Evolutionary conservation across 2,329 filamentous ascomycete genomes (phyloP).

Genomic region (Phialophora macrospora): DNA sequence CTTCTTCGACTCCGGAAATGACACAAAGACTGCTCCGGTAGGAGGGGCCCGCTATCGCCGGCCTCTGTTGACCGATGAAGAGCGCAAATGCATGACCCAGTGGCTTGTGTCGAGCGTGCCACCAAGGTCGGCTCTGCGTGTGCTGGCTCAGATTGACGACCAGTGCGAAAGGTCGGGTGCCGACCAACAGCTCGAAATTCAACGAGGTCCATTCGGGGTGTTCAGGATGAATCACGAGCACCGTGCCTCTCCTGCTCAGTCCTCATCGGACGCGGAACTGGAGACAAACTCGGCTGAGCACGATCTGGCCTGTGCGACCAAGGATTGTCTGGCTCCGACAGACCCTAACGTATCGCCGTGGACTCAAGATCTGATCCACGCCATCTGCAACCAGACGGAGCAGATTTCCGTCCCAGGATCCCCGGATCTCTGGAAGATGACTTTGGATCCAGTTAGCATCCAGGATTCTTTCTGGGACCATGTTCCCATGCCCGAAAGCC

Average conservation of each 20-base stretch:
- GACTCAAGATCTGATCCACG: background rate
- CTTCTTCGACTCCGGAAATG: constrained; percentile 44
- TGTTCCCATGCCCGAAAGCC: background rate
- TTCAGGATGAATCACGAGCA: constrained; percentile 17
- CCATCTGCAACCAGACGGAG: background rate
- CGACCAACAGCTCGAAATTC: background rate
- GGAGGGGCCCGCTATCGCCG: constrained; percentile 46
- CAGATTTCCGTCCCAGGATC: background rate
- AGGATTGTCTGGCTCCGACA: background rate
- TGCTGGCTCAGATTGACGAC: constrained; percentile 42
- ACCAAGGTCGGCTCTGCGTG: constrained; percentile 34
- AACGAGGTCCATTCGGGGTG: constrained; percentile 28
- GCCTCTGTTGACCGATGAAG: constrained; percentile 50
- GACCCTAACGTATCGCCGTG: background rate
- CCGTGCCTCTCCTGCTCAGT: background rate
- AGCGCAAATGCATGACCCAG: constrained; percentile 46
- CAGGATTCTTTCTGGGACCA: background rate
- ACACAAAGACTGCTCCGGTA: constrained; percentile 14
- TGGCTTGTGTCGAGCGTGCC: constrained; percentile 45
- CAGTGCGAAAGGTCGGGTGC: constrained; percentile 28
- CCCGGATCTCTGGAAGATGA: background rate
- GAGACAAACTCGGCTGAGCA: background rate
- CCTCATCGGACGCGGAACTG: background rate
- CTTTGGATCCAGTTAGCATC: background rate
- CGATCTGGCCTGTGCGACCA: background rate